Conservation (phyloP, 495 filamentous ascomycete genomes). For the Xylaria acuta region DNA sequence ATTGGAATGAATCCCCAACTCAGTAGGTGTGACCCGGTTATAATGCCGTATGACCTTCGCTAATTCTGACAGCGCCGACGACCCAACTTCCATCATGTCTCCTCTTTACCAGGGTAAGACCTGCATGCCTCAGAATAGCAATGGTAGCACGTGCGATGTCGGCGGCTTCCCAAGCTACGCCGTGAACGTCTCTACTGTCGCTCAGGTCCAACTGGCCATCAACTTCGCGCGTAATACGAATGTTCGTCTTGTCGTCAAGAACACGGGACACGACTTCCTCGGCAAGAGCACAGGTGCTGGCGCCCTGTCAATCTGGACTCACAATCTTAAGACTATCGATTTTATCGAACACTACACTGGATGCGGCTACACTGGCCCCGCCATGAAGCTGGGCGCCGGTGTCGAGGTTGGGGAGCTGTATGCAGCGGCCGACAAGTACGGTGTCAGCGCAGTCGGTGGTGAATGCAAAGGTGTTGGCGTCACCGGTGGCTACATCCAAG, state of each 20-base stretch:
- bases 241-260: constrained; percentile 67
- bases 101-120: constrained; percentile 48
- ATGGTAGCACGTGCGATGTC: constrained; percentile 53
- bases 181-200: constrained; percentile 58
- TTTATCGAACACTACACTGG: constrained; percentile 49
- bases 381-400: constrained; percentile 56
- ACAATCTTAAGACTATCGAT: constrained; percentile 51
- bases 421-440: constrained; percentile 44
- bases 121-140: constrained; percentile 57
- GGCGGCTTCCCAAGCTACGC: constrained; percentile 64
- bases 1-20: constrained; percentile 43
- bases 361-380: constrained; percentile 48
- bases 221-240: constrained; percentile 67
- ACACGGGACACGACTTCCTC: constrained; percentile 60
- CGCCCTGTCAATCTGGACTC: constrained; percentile 58
- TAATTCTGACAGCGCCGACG: constrained; percentile 35
- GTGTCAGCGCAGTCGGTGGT: constrained; percentile 55
- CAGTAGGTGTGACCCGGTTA: constrained; percentile 27
- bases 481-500: constrained; percentile 59
- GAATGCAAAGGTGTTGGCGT: constrained; percentile 60
- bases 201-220: constrained; percentile 65
- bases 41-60: background rate
- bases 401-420: constrained; percentile 56
- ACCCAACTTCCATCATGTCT: constrained; percentile 52
- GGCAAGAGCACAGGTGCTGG: constrained; percentile 58